phyloP scores from a whole-genome alignment of 495 filamentous ascomycete genomes.

The Tuber umbilicatum region DNA sequence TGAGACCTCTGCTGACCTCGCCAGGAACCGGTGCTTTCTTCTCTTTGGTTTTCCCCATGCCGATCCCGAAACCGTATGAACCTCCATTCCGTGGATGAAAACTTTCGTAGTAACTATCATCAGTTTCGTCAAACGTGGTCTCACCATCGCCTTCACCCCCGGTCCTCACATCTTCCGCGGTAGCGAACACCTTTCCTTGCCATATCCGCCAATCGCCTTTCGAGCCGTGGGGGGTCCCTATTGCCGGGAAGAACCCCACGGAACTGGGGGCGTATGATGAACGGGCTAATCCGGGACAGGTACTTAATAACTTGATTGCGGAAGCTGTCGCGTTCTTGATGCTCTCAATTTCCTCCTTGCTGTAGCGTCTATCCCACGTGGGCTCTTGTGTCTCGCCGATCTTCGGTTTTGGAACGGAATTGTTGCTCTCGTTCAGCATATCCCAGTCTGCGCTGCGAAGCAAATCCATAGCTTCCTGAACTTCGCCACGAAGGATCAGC shows the following conservation, averaged over 20 bases:
- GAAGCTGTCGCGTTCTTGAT: slow-evolving; percentile 19
- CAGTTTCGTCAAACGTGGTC: slow-evolving; percentile 26
- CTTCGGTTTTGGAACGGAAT: slow-evolving; percentile 15
- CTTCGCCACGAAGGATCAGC: slow-evolving; percentile 36
- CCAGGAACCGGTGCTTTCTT: slow-evolving; percentile 18
- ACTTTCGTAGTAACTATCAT: slow-evolving; percentile 28
- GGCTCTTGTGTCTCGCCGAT: slow-evolving; percentile 7
- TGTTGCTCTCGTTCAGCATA: slow-evolving; percentile 22
- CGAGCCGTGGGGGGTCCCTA: slow-evolving; percentile 22
- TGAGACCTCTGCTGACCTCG: slow-evolving; percentile 24
- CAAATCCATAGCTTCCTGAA: slow-evolving; percentile 30
- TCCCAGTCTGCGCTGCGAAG: slow-evolving; percentile 30
- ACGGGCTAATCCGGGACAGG: slow-evolving; percentile 28
- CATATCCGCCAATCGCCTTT: slow-evolving; percentile 39
- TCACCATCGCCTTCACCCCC: slow-evolving; percentile 7
- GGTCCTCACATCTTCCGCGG: slow-evolving; percentile 23
- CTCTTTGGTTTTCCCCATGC: slow-evolving; percentile 7
- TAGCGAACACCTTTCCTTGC: slow-evolving; percentile 37
- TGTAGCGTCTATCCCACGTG: slow-evolving; percentile 29
- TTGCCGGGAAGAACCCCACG: slow-evolving; percentile 16
- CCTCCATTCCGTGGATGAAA: slow-evolving; percentile 12
- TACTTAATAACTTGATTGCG: slow-evolving; percentile 12
- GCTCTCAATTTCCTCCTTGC: slow-evolving; percentile 27
- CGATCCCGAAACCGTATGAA: slow-evolving; percentile 11
- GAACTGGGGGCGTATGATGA: slow-evolving; percentile 28